Conservation (phyloP, 2,329 filamentous ascomycete species). For the Epichloe festucae region DNA sequence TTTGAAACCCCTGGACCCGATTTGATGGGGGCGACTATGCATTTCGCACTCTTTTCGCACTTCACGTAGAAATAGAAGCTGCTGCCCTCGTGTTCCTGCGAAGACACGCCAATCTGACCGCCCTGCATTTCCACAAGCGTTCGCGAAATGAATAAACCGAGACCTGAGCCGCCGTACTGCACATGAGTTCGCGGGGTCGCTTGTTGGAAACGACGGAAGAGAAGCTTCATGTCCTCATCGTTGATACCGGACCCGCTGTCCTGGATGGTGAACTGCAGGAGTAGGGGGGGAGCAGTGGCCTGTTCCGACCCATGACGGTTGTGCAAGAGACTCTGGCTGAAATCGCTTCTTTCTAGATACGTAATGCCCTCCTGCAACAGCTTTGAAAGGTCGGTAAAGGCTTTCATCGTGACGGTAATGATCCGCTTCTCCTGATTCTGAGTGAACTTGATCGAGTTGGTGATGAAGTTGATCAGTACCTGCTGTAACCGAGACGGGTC, state of each 20-base stretch:
- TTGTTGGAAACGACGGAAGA: slow-evolving; percentile 57
- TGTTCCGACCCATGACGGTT: slow-evolving; percentile 25
- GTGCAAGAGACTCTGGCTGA: slow-evolving; percentile 1
- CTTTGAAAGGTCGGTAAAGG: slow-evolving; percentile 38
- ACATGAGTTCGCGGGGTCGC: slow-evolving; percentile 56
- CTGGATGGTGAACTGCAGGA: slow-evolving; percentile 53
- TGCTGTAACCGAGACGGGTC: slow-evolving; percentile 64
- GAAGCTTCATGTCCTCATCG: slow-evolving; percentile 48
- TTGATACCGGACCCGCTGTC: slow-evolving; percentile 56
- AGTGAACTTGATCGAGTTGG: slow-evolving; percentile 52
- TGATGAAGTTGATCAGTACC: slow-evolving; percentile 63
- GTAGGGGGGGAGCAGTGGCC: neutral
- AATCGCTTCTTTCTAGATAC: slow-evolving; percentile 33
- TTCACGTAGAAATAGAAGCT: slow-evolving; percentile 4
- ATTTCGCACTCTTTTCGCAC: neutral
- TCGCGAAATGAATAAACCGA: slow-evolving; percentile 63
- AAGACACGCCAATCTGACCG: slow-evolving; percentile 58
- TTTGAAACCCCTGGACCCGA: neutral
- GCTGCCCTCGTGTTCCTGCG: slow-evolving; percentile 4
- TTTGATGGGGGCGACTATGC: neutral
- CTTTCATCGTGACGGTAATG: slow-evolving; percentile 53
- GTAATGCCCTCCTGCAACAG: slow-evolving; percentile 24
- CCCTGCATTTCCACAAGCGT: slow-evolving; percentile 65
- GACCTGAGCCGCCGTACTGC: slow-evolving; percentile 55
- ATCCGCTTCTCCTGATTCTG: slow-evolving; percentile 42